Conservation (phyloP, 2,329 filamentous ascomycete species). For the Aspergillus spinulosporus region DNA sequence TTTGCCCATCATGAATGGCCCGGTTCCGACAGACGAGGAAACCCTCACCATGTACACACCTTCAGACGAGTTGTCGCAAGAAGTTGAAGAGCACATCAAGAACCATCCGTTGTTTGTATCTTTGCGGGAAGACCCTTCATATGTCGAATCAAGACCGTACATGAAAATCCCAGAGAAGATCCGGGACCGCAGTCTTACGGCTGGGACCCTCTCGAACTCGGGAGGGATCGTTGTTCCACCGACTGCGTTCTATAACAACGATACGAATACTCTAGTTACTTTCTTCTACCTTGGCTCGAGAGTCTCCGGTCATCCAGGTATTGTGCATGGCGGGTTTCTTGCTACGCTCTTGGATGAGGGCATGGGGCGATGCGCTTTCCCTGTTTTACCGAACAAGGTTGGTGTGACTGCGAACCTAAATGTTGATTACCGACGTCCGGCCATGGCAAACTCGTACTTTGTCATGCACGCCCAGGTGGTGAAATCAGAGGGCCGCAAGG, state of each 20-base stretch:
- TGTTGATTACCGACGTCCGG: conserved; percentile 78
- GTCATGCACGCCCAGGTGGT: conserved; percentile 77
- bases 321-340: conserved; percentile 85
- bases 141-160: conserved; percentile 78
- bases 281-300: conserved; percentile 76
- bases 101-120: conserved; percentile 69
- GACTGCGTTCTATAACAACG: conserved; percentile 70
- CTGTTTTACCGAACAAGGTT: conserved; percentile 78
- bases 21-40: conserved; percentile 67
- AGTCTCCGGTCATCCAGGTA: conserved; percentile 84
- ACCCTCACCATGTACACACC: conserved; percentile 67
- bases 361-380: conserved; percentile 83
- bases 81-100: conserved; percentile 72
- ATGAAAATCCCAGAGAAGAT: conserved; percentile 75
- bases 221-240: conserved; percentile 80
- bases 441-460: conserved; percentile 71
- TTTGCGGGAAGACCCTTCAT: conserved; percentile 66
- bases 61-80: conserved; percentile 52
- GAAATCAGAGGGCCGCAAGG: conserved; percentile 88
- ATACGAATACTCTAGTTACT: conserved; percentile 67
- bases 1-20: conserved; percentile 36
- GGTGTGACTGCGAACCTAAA: conserved; percentile 81
- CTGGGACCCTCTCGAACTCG: conserved; percentile 72
- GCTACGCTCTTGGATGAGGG: conserved; percentile 94
- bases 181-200: conserved; percentile 75